Base-by-base conservation (phyloP, 2,329 filamentous ascomycete genomes). In the Escovopsis sp. region DNA sequence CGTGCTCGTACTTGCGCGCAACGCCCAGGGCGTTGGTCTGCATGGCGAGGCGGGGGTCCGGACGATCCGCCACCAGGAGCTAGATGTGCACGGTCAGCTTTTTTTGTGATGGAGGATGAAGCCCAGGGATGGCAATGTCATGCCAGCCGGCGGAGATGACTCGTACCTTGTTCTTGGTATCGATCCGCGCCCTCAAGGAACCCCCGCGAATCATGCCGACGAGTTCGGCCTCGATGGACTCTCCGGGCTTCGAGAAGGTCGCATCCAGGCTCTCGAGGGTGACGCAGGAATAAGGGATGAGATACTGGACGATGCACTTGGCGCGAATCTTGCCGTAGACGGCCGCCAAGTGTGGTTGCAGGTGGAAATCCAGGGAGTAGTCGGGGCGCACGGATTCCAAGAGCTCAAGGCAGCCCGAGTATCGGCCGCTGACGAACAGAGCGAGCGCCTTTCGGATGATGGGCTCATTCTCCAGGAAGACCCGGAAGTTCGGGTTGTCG, bases 231-330 rank as follows among this genome's bases (percentile, higher is more conserved):
- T 87, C 79, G 38, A 89, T 77, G 4, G 73, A 70, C 47, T 70
- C 64, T 4, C 73, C 73, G 0, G 75, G 66, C 3, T 70, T 65
- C 0, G 77, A 78, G 59, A 98, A 96, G 2, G 85, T 80, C 33
- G 73, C 68, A 8, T 83, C 77, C 68, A 98, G 76, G 47, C 78
- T 86, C 18, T 80, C 72, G 4, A 96, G 68, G 0, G 83, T 88
- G 47, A 95, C 86, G 50, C 80, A 81, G 36, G 82, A 93, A 60
- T 94, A 98, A 0, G 91, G 88, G 23, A 85, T 72, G 53, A 94
- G 82, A 63, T 95, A 96, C 56, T 94, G 85, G 23, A 88, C 76
- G 45, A 98, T 95, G 54, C 88, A 89, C 66, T 95, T 95, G 54
- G 74, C 83, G 45, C 91, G 78, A 51, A 98, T 87, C 39, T 69